Evolutionary conservation across 129 eudicot species (phyloP), one percentile per base, ranked within the genome.

Genomic region (Escallonia rubra): DNA sequence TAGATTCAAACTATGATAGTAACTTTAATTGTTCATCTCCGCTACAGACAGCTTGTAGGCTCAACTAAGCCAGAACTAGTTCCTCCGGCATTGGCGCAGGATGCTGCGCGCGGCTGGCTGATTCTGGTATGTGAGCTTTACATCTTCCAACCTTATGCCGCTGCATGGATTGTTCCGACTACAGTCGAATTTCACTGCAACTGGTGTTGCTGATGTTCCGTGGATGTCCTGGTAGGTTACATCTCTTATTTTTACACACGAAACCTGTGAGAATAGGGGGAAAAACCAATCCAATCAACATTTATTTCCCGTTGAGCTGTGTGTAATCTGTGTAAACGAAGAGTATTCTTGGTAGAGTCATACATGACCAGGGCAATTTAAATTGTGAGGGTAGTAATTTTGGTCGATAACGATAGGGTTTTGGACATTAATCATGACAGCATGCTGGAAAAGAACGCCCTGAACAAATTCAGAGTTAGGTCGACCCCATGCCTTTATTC

Each of bases 401-500:
- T 86, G 88, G 68, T 86, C 88, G 4, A 86, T 82, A 8, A 82
- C 71, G 8, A 86, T 74, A 7, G 92, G 92, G 64, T 86, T 79
- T 46, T 79, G 53, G 13, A 86, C 94, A 38, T 80, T 74, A 11
- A 67, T 66, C 94, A 86, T 86, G 8, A 50, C 61, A 45, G 72
- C 74, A 49, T 75, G 69, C 10, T 78, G 85, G 39, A 80, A 86
- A 11, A 86, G 64, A 61, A 86, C 82, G 13, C 73, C 71, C 10
- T 64, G 71, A 10, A 82, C 92, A 7, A 79, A 82, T 9, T 83
- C 86, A 46, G 70, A 76, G 48, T 88, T 86, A 0, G 88, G 86
- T 42, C 75, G 76, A 44, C 79, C 92, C 92, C 92, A 86, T 43
- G 92, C 46, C 70, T 86, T 86, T 38, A 86, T 77, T 61, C 92